Evolutionary conservation across 768 basidiomycete species (phyloP), one percentile per base, ranked within the genome.

Genomic region (Vararia minispora): DNA sequence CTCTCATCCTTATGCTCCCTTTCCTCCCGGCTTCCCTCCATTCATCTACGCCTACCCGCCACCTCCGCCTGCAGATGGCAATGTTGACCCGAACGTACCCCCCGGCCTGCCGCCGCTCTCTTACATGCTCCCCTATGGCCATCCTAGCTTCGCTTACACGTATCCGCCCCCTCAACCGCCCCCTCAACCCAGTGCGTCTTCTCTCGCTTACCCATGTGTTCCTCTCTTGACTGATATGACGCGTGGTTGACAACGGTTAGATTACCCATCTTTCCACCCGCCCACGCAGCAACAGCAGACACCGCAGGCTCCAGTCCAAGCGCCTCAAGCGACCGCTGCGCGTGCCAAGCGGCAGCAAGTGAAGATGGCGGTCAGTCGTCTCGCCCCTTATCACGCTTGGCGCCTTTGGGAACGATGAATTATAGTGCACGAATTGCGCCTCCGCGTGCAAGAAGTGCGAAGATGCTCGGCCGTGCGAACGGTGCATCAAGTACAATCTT

Each of bases 401-500:
- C 24, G 16, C 36, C 39, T 33, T 28, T 40, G 36, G 20, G 16
- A 9, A 33, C 40, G 36, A 46, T 27, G 21, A n/a, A 11, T 14
- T 32, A 1, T 32, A 71, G 69, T 74, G 71, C 49, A 74, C 72
- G 0, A 74, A 74, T 43, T 74, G 71, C 44, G 73, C 73, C 9
- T 60, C 61, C 17, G 71, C 71, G 7, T 74, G 71, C 52, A 74
- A 74, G 52, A 66, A 72, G 16, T 74, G 71, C 35, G 71, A 74
- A 46, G 72, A 75, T 25, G 57, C 59, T 5, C 71, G 77, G 30
- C 77, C 77, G 2, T 80, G 77, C 54, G 69, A 71, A 38, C 68
- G 77, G 21, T 80, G 77, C 46, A 51, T 68, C 43, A 79, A 77
- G 54, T 79, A 78, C 48, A 75, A 74, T 3, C 62, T 77, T 24